These are phyloP conservation scores for Phytophthora melonis DNA, from an alignment of 352 stramenopile genomes.

Conservation along the genomic window DNA sequence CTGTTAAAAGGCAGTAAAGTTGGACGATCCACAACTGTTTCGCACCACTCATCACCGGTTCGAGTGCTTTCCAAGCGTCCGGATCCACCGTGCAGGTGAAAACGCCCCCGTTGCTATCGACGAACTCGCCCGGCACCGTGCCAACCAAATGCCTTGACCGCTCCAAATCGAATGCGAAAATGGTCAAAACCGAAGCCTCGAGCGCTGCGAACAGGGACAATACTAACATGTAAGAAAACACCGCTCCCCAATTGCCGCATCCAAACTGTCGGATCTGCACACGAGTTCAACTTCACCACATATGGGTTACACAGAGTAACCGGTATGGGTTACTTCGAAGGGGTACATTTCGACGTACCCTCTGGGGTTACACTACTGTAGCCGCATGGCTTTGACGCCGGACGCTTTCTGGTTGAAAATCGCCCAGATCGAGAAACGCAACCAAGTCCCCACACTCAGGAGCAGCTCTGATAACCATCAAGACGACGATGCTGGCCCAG, in stretches of 20 bases:
- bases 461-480: slow-evolving; percentile 1
- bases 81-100: slow-evolving; percentile 1
- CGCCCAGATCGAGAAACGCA: slow-evolving; percentile 34
- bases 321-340: too few relatives aligned
- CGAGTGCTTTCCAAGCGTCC: slow-evolving; percentile 1
- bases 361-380: background rate
- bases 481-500: slow-evolving; percentile 50
- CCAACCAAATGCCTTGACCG: background rate
- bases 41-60: slow-evolving; percentile 19
- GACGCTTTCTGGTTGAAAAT: slow-evolving; percentile 41
- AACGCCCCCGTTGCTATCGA: slow-evolving; percentile 8
- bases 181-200: background rate
- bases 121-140: background rate
- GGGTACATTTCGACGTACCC: slow-evolving; percentile 14
- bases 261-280: too few relatives aligned
- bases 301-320: background rate
- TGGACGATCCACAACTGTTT: too few relatives aligned
- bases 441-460: slow-evolving; percentile 7
- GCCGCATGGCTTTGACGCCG: slow-evolving; percentile 52
- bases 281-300: background rate
- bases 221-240: too few relatives aligned
- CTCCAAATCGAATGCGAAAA: slow-evolving; percentile 1
- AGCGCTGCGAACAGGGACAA: background rate
- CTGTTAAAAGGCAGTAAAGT: too few relatives aligned
- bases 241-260: too few relatives aligned